Evolutionary conservation across 176 grass and related monocot genomes (phyloP).

Genomic region (Carex pumila): DNA sequence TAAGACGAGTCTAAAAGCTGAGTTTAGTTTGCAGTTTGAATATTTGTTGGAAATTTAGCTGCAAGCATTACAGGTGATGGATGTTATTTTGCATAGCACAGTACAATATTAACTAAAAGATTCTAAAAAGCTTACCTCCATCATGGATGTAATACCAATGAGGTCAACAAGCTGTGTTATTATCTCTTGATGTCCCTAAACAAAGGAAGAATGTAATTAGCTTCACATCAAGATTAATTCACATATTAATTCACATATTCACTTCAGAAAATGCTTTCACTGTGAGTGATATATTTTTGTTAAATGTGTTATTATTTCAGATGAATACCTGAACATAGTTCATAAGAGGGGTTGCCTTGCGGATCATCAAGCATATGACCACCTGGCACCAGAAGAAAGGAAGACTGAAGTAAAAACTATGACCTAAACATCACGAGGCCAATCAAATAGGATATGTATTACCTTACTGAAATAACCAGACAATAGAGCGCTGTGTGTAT

Average conservation of each 20-base stretch:
- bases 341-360: slow-evolving; percentile 69
- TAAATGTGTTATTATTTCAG: background rate
- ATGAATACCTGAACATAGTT: slow-evolving; percentile 85
- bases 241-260: background rate
- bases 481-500: slow-evolving; percentile 66
- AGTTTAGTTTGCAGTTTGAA: no score
- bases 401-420: slow-evolving; percentile 5
- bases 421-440: slow-evolving; percentile 4
- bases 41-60: no score
- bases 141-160: slow-evolving; percentile 92
- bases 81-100: background rate
- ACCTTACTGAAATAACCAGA: slow-evolving; percentile 99
- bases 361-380: slow-evolving; percentile 83
- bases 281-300: background rate
- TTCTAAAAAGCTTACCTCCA: slow-evolving; percentile 53
- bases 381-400: slow-evolving; percentile 50
- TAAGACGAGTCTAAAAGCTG: background rate
- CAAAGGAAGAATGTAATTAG: slow-evolving; percentile 24
- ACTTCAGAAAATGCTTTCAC: background rate
- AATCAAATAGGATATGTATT: slow-evolving; percentile 15
- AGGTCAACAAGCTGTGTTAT: slow-evolving; percentile 87
- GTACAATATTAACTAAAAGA: slow-evolving; percentile 3
- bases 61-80: background rate
- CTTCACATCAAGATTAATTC: background rate
- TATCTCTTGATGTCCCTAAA: slow-evolving; percentile 77